Evolutionary conservation across 257 asterid genomes (phyloP).

Genomic region (Ballota nigra): DNA sequence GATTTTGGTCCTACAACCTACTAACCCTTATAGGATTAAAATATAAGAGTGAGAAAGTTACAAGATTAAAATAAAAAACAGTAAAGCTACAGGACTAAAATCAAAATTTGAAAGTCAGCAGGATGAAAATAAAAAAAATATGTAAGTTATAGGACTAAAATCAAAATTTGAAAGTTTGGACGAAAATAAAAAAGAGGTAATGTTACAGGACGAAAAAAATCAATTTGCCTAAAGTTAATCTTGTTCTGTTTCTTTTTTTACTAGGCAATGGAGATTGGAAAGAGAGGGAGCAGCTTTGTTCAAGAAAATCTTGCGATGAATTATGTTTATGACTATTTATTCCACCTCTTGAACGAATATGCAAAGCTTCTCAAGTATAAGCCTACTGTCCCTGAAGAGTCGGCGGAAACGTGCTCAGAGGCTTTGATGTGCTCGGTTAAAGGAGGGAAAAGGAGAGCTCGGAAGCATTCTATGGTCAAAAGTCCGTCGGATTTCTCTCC

Average conservation of each 20-base stretch:
- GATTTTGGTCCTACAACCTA: too few relatives aligned
- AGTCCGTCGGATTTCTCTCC: conserved; percentile 47
- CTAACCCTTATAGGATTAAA: too few relatives aligned
- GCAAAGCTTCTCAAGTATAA: conserved; percentile 66
- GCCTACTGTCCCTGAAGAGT: conserved; percentile 65
- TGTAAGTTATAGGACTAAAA: too few relatives aligned
- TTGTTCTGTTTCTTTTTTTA: neutral
- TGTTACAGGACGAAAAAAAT: too few relatives aligned
- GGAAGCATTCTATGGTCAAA: conserved; percentile 52
- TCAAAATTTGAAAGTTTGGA: too few relatives aligned
- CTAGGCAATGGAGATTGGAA: conserved; percentile 81
- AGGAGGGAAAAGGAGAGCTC: conserved; percentile 56
- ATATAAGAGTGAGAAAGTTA: too few relatives aligned
- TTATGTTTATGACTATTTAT: conserved; percentile 68
- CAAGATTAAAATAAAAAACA: too few relatives aligned
- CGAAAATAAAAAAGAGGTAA: too few relatives aligned
- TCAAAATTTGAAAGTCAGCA: too few relatives aligned
- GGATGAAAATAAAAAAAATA: too few relatives aligned
- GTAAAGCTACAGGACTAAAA: too few relatives aligned
- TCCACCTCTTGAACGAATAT: conserved; percentile 68
- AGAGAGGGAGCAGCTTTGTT: conserved; percentile 62
- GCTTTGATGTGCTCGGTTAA: conserved; percentile 52
- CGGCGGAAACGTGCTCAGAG: conserved; percentile 65
- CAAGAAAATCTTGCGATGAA: conserved; percentile 62
- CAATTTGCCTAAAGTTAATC: too few relatives aligned